These are phyloP conservation scores for Lecanicillium sp. DNA, from an alignment of 2,329 filamentous ascomycete genomes.

Conservation along the genomic window DNA sequence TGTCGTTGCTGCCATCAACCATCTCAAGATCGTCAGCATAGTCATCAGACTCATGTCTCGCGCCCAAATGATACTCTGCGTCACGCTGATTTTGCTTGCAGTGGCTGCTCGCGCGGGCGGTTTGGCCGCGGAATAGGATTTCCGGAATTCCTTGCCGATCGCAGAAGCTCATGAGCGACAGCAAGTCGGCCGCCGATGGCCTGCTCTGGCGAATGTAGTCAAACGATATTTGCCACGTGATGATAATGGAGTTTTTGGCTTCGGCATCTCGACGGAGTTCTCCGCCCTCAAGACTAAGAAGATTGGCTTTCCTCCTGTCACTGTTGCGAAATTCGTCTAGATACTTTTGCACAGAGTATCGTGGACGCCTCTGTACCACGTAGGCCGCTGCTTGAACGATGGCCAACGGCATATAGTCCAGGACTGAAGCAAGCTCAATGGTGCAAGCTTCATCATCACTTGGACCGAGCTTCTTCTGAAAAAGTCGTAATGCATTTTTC, in stretches of 20 bases:
- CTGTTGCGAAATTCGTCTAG: slow-evolving; percentile 24
- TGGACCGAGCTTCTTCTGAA: slow-evolving; percentile 15
- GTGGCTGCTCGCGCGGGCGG: neutral
- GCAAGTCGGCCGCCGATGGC: slow-evolving; percentile 12
- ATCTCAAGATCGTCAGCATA: slow-evolving; percentile 10
- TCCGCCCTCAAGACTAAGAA: slow-evolving; percentile 22
- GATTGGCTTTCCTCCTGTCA: slow-evolving; percentile 21
- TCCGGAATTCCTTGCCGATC: slow-evolving; percentile 12
- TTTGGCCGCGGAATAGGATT: slow-evolving; percentile 13
- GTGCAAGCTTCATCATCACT: slow-evolving; percentile 3
- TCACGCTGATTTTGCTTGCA: neutral
- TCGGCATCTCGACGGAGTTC: slow-evolving; percentile 20
- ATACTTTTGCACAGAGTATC: slow-evolving; percentile 25
- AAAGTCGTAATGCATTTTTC: slow-evolving; percentile 13
- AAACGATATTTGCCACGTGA: slow-evolving; percentile 29
- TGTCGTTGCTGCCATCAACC: slow-evolving; percentile 5
- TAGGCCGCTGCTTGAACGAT: slow-evolving; percentile 26
- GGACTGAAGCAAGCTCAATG: slow-evolving; percentile 15
- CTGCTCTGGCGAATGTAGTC: slow-evolving; percentile 21
- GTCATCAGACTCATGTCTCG: neutral
- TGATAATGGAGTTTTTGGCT: slow-evolving; percentile 22
- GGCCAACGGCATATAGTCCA: slow-evolving; percentile 26
- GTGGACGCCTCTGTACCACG: slow-evolving; percentile 19
- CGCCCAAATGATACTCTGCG: neutral
- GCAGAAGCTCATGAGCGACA: slow-evolving; percentile 11